Evolutionary conservation across 1,284 basidiomycete genomes (phyloP).

Genomic region (Gomphus sp.): DNA sequence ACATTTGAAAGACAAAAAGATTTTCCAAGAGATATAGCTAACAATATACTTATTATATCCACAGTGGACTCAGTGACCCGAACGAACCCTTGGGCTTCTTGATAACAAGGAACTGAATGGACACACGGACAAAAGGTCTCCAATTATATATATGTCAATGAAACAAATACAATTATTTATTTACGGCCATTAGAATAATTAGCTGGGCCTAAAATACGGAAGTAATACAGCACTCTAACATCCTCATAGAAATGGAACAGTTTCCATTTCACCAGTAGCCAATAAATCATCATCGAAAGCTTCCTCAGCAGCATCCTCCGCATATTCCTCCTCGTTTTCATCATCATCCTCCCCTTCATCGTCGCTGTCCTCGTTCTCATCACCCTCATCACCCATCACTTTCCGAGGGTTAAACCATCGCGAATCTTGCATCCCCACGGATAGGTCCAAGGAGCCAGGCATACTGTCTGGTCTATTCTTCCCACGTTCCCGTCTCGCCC

Average conservation of each 20-base stretch:
- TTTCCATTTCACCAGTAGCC: slow-evolving; percentile 77
- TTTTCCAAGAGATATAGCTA: too few relatives aligned
- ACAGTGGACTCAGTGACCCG: too few relatives aligned
- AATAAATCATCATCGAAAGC: slow-evolving; percentile 75
- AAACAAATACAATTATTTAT: background rate
- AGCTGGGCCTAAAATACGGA: background rate
- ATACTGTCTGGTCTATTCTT: slow-evolving; percentile 63
- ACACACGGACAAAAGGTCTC: too few relatives aligned
- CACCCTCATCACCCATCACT: slow-evolving; percentile 23
- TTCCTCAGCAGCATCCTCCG: slow-evolving; percentile 47
- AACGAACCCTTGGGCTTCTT: too few relatives aligned
- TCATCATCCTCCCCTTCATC: slow-evolving; percentile 26
- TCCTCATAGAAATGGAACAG: slow-evolving; percentile 60
- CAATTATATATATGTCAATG: background rate
- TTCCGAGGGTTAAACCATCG: slow-evolving; percentile 33
- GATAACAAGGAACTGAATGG: too few relatives aligned
- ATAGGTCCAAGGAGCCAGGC: slow-evolving; percentile 62
- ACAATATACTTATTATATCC: too few relatives aligned
- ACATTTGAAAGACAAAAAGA: too few relatives aligned
- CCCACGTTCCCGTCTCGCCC: slow-evolving; percentile 22
- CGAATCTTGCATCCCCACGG: slow-evolving; percentile 19
- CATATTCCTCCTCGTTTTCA: slow-evolving; percentile 26
- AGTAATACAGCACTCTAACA: background rate
- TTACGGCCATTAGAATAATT: background rate
- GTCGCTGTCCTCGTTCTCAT: slow-evolving; percentile 15